These are phyloP conservation scores for Solanum tarapatanum DNA, from an alignment of 257 asterid species.

Conservation along the genomic window DNA sequence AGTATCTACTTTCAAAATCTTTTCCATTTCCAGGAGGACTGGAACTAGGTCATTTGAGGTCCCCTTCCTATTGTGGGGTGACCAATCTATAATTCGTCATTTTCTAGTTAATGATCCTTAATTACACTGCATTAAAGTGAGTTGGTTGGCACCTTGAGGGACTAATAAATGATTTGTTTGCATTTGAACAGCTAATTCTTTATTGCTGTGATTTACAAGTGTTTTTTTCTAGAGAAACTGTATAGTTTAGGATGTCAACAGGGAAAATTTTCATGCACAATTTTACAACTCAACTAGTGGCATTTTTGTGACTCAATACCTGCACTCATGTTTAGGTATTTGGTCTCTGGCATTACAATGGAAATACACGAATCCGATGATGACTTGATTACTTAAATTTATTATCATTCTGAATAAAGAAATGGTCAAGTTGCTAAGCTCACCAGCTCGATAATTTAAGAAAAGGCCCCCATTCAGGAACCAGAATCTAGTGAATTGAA, in stretches of 20 bases:
- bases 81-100: not conserved
- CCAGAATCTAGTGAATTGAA: too few relatives aligned
- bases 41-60: not conserved
- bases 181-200: not conserved
- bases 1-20: not conserved
- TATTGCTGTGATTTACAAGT: not conserved
- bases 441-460: not conserved
- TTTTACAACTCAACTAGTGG: not conserved
- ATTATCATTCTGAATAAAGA: not conserved
- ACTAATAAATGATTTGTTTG: not conserved
- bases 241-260: not conserved
- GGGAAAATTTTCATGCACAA: not conserved
- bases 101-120: not conserved
- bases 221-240: not conserved
- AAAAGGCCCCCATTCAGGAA: not conserved
- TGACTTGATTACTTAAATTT: not conserved
- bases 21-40: not conserved
- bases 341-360: not conserved
- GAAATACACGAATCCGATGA: not conserved
- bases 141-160: not conserved
- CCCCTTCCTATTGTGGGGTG: not conserved
- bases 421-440: not conserved
- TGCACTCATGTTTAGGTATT: not conserved
- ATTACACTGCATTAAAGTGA: not conserved
- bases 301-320: not conserved